These are phyloP conservation scores for Alternaria burnsii DNA, from an alignment of 2,329 filamentous ascomycete genomes.

Conservation along the genomic window DNA sequence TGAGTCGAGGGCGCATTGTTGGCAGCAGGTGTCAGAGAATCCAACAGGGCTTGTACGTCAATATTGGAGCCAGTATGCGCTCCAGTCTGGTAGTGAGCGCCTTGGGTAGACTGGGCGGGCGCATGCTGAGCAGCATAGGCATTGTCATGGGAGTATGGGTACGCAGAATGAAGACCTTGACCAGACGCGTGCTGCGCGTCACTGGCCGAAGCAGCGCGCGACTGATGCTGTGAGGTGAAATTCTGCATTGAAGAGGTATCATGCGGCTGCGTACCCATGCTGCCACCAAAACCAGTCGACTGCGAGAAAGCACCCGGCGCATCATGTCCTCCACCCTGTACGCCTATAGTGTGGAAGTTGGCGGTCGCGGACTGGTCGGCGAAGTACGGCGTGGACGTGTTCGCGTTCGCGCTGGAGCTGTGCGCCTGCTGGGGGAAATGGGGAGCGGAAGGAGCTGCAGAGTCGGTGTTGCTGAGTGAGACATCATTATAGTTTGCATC, in stretches of 20 bases:
- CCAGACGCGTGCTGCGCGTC: slow-evolving; percentile 43
- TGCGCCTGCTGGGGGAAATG: slow-evolving; percentile 47
- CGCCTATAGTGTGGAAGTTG: slow-evolving; percentile 33
- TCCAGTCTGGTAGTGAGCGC: slow-evolving; percentile 38
- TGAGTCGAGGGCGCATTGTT: slow-evolving; percentile 40
- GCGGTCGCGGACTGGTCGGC: slow-evolving; percentile 35
- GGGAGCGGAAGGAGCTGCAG: slow-evolving; percentile 35
- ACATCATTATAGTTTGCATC: slow-evolving; percentile 75
- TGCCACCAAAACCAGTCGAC: slow-evolving; percentile 38
- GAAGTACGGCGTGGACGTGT: slow-evolving; percentile 43
- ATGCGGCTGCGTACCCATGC: slow-evolving; percentile 42
- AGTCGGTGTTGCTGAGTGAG: slow-evolving; percentile 63
- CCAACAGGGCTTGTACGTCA: slow-evolving; percentile 58
- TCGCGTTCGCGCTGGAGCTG: slow-evolving; percentile 34
- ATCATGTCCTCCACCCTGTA: slow-evolving; percentile 33
- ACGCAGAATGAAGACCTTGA: slow-evolving; percentile 42
- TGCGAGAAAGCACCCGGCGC: slow-evolving; percentile 34
- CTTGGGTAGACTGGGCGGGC: slow-evolving; percentile 42
- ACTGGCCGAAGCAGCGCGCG: slow-evolving; percentile 45
- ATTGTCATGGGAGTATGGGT: slow-evolving; percentile 47
- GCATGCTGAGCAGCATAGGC: slow-evolving; percentile 43
- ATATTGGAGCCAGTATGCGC: slow-evolving; percentile 46
- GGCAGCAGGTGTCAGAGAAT: slow-evolving; percentile 52
- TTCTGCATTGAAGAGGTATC: slow-evolving; percentile 52
- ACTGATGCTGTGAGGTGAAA: slow-evolving; percentile 44